These are phyloP conservation scores for Diaporthe destruens DNA, from an alignment of 2,329 filamentous ascomycete genomes.

Conservation along the genomic window DNA sequence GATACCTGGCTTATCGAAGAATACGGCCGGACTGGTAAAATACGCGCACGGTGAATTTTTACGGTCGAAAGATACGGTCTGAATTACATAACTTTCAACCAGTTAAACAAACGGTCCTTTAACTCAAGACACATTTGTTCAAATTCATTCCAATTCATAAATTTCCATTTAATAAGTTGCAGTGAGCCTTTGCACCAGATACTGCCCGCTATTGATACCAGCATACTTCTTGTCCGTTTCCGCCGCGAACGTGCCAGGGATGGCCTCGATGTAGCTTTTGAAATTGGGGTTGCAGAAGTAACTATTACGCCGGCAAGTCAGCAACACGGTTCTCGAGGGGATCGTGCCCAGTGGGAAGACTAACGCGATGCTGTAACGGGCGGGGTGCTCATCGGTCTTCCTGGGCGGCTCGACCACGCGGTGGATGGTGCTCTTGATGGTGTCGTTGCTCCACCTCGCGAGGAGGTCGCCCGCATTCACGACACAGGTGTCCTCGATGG, in stretches of 20 bases:
- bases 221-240: slow-evolving; percentile 82
- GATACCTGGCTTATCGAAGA: slow-evolving; percentile 29
- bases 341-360: slow-evolving; percentile 46
- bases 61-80: slow-evolving; percentile 9
- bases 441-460: slow-evolving; percentile 90
- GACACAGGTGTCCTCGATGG: slow-evolving; percentile 84
- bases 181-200: slow-evolving; percentile 81
- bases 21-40: background rate
- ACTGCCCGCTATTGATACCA: slow-evolving; percentile 83
- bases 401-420: slow-evolving; percentile 87
- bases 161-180: slow-evolving; percentile 72
- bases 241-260: slow-evolving; percentile 79
- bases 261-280: slow-evolving; percentile 79
- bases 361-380: slow-evolving; percentile 87
- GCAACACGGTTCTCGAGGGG: background rate
- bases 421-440: slow-evolving; percentile 90
- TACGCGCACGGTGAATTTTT: slow-evolving; percentile 1
- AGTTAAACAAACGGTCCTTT: background rate
- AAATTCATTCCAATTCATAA: background rate
- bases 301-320: slow-evolving; percentile 52
- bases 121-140: background rate
- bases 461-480: slow-evolving; percentile 91
- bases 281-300: slow-evolving; percentile 94
- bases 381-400: slow-evolving; percentile 71
- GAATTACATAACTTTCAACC: slow-evolving; percentile 6